Evolutionary conservation across 2,329 filamentous ascomycete species (phyloP).

Genomic region (Aspergillus chevalieri): DNA sequence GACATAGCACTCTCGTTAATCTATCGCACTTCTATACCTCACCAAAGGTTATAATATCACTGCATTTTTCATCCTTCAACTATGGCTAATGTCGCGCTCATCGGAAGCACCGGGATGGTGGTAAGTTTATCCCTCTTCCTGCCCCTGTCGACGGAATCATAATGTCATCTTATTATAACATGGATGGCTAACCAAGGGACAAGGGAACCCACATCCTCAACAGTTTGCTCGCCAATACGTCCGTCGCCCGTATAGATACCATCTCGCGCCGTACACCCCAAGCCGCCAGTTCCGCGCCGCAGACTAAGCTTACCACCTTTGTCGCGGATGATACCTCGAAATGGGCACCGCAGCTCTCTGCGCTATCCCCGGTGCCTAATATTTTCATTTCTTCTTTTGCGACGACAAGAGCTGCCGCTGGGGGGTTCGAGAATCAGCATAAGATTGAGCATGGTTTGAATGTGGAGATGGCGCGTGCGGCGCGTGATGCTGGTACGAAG

Average conservation of each 20-base stretch:
- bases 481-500: conserved; percentile 64
- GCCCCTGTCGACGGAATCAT: conserved; percentile 1
- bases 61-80: not conserved
- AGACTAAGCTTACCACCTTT: conserved; percentile 59
- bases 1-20: no score
- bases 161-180: conserved; percentile 5
- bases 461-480: conserved; percentile 67
- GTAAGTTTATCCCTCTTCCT: conserved; percentile 29
- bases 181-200: conserved; percentile 23
- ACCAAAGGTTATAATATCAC: no score
- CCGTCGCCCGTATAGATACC: conserved; percentile 38
- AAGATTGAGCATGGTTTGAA: conserved; percentile 87
- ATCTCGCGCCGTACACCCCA: conserved; percentile 41
- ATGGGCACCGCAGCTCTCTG: conserved; percentile 60
- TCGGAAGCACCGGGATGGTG: conserved; percentile 46
- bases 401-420: conserved; percentile 70
- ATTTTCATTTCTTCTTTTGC: conserved; percentile 73
- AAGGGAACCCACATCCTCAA: conserved; percentile 70
- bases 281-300: conserved; percentile 41
- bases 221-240: conserved; percentile 37
- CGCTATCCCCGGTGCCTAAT: conserved; percentile 50
- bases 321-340: conserved; percentile 60
- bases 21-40: no score
- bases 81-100: conserved; percentile 43
- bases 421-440: conserved; percentile 71